Conservation (phyloP, 345 rosid species). For the Rhodamnia rubescens region DNA sequence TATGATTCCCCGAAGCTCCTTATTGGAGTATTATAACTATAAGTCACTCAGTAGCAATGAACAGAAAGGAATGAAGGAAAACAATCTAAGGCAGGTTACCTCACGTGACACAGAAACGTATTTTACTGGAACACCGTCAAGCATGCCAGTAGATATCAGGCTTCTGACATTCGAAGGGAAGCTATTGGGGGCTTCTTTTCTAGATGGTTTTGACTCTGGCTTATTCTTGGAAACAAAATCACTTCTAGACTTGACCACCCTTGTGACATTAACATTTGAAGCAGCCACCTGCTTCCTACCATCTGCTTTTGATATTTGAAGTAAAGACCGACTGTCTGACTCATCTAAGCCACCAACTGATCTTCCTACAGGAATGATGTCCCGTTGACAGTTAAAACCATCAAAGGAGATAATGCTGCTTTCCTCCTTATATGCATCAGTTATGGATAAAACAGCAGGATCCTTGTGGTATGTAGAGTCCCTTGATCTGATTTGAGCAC, state of each 20-base stretch:
- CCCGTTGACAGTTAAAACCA: slow-evolving; percentile 37
- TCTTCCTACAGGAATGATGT: slow-evolving; percentile 29
- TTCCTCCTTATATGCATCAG: slow-evolving; percentile 38
- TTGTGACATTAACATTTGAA: slow-evolving; percentile 17
- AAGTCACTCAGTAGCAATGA: slow-evolving; percentile 3
- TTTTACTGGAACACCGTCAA: slow-evolving; percentile 84
- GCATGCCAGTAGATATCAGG: slow-evolving; percentile 89
- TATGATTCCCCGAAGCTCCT: slow-evolving; percentile 77
- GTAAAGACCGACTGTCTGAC: slow-evolving; percentile 29
- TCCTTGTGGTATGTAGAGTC: slow-evolving; percentile 22
- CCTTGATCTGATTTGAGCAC: slow-evolving; percentile 14
- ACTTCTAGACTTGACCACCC: slow-evolving; percentile 28
- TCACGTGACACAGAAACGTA: slow-evolving; percentile 65
- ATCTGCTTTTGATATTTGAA: slow-evolving; percentile 28
- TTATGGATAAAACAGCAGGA: slow-evolving; percentile 12
- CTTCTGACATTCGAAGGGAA: slow-evolving; percentile 94
- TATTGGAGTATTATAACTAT: slow-evolving; percentile 12
- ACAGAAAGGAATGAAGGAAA: slow-evolving; percentile 4
- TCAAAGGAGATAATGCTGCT: slow-evolving; percentile 51
- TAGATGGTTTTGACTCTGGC: slow-evolving; percentile 38
- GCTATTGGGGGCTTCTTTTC: slow-evolving; percentile 76
- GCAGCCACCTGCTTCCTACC: slow-evolving; percentile 26
- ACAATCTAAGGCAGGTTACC: slow-evolving; percentile 28
- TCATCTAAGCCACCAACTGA: slow-evolving; percentile 30
- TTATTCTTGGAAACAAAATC: slow-evolving; percentile 45